These are phyloP conservation scores for Phoma sp. DNA, from an alignment of 2,329 filamentous ascomycete genomes.

Conservation along the genomic window DNA sequence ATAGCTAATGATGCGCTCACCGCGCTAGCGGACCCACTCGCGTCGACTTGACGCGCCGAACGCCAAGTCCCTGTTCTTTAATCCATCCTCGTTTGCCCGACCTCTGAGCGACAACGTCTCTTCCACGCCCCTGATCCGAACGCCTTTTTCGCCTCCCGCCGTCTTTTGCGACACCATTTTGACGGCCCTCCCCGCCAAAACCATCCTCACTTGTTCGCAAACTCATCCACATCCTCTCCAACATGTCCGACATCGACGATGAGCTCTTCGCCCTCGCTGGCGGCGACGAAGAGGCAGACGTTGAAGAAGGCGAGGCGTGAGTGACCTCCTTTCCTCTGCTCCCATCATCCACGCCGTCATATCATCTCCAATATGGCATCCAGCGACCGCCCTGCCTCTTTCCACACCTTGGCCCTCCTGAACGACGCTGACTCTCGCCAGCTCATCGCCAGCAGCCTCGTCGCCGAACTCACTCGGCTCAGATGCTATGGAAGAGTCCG, in stretches of 20 bases:
- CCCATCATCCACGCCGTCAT: constrained; percentile 19
- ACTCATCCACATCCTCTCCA: constrained; percentile 3
- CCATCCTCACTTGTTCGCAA: constrained; percentile 10
- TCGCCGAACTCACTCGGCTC: constrained; percentile 79
- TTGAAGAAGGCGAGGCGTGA: constrained; percentile 85
- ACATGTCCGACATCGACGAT: constrained; percentile 83
- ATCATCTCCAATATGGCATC: constrained; percentile 18
- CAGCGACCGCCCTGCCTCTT: constrained; percentile 7
- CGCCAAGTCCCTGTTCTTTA: constrained; percentile 24
- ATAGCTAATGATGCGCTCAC: constrained; percentile 29
- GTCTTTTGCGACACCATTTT: background rate
- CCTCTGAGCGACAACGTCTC: constrained; percentile 26
- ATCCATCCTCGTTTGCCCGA: constrained; percentile 28
- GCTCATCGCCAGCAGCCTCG: constrained; percentile 70
- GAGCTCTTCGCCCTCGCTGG: constrained; percentile 93
- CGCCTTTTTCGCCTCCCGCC: constrained; percentile 19
- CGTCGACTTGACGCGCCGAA: constrained; percentile 26
- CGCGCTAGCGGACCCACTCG: constrained; percentile 26
- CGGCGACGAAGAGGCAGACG: constrained; percentile 66
- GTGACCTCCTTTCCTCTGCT: constrained; percentile 48
- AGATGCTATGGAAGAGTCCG: constrained; percentile 85
- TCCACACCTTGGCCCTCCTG: background rate
- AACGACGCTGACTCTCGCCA: constrained; percentile 52
- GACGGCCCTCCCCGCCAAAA: constrained; percentile 1
- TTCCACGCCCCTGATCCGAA: constrained; percentile 26